These are phyloP conservation scores for Annulohypoxylon moriforme DNA, from an alignment of 495 filamentous ascomycete genomes.

Conservation along the genomic window DNA sequence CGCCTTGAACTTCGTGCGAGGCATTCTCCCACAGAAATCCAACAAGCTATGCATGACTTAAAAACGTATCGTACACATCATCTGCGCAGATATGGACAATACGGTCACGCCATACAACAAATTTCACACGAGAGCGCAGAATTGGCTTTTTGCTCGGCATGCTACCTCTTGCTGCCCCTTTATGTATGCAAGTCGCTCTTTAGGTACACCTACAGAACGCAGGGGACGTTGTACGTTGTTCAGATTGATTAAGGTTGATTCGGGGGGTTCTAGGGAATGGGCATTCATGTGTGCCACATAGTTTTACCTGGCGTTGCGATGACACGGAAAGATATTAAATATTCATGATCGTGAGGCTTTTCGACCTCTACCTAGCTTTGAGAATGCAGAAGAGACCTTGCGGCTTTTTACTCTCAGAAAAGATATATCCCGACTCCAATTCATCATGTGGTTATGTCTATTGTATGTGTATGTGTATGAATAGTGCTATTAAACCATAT, in stretches of 20 bases:
- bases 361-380: constrained; percentile 24
- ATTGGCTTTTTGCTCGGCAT: constrained; percentile 29
- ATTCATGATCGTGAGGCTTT: constrained; percentile 30
- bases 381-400: constrained; percentile 44
- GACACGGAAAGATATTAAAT: constrained; percentile 37
- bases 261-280: constrained; percentile 47
- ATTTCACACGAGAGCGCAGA: constrained; percentile 23
- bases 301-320: constrained; percentile 33
- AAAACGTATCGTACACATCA: constrained; percentile 25
- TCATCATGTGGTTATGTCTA: background rate
- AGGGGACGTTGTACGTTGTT: constrained; percentile 30
- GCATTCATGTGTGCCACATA: constrained; percentile 50
- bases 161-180: constrained; percentile 20
- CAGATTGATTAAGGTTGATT: constrained; percentile 42
- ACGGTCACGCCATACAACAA: constrained; percentile 34
- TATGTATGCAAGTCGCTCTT: constrained; percentile 40
- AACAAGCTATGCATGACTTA: constrained; percentile 50
- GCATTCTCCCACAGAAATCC: constrained; percentile 47
- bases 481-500: background rate
- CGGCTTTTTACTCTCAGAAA: constrained; percentile 28
- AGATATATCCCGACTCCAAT: background rate
- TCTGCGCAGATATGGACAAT: constrained; percentile 34
- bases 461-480: background rate
- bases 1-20: constrained; percentile 59
- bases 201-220: constrained; percentile 41